Evolutionary conservation across 2,329 filamentous ascomycete genomes (phyloP).

Genomic region (Annulohypoxylon truncatum): DNA sequence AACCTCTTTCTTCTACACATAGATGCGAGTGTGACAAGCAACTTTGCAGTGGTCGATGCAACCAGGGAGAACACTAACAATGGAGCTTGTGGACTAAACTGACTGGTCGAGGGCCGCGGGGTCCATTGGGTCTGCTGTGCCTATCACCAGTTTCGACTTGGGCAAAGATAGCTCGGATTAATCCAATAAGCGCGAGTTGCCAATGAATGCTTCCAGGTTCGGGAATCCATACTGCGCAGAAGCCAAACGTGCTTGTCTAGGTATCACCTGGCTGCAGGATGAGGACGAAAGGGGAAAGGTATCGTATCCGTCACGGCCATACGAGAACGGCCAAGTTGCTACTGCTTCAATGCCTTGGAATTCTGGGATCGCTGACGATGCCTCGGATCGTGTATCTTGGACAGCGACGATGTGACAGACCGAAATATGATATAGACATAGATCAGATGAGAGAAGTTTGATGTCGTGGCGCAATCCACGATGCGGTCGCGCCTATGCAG

Average conservation of each 20-base stretch:
- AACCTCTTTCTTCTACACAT: conserved; percentile 23
- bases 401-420: conserved; percentile 36
- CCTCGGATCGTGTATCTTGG: conserved; percentile 36
- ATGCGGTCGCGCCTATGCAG: conserved; percentile 10
- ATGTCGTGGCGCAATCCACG: conserved; percentile 30
- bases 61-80: conserved; percentile 33
- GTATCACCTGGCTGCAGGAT: conserved; percentile 46
- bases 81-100: conserved; percentile 41
- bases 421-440: conserved; percentile 1
- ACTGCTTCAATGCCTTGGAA: conserved; percentile 16
- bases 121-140: conserved; percentile 41
- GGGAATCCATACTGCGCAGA: conserved; percentile 37
- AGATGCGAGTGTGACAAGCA: conserved; percentile 44
- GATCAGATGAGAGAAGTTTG: conserved; percentile 27
- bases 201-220: conserved; percentile 32
- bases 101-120: conserved; percentile 36
- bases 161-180: conserved; percentile 22
- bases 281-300: conserved; percentile 45
- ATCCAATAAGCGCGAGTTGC: conserved; percentile 39
- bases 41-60: conserved; percentile 40
- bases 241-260: conserved; percentile 29
- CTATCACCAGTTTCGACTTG: conserved; percentile 41
- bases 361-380: conserved; percentile 36
- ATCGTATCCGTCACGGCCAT: conserved; percentile 38
- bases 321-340: conserved; percentile 43